These are phyloP conservation scores for Wickerhamiella lipophila DNA, from an alignment of 805 yeast genomes.

Conservation along the genomic window DNA sequence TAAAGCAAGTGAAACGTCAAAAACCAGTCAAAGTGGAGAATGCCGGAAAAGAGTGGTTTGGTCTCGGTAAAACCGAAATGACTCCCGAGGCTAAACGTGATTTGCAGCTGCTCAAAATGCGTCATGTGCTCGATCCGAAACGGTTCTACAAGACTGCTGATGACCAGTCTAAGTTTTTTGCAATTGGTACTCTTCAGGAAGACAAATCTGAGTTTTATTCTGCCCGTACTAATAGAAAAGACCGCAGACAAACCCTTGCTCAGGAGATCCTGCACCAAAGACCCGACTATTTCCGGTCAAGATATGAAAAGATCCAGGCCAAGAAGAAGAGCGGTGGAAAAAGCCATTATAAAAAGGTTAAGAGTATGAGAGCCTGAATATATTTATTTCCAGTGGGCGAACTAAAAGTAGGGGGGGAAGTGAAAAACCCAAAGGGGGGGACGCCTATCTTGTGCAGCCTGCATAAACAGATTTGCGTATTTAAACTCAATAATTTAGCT, in stretches of 20 bases:
- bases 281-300: slow-evolving; percentile 71
- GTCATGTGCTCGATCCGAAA: slow-evolving; percentile 89
- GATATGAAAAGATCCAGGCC: slow-evolving; percentile 66
- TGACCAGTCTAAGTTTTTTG: slow-evolving; percentile 63
- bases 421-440: too few relatives aligned
- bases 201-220: slow-evolving; percentile 69
- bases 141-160: slow-evolving; percentile 86
- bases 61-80: slow-evolving; percentile 61
- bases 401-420: too few relatives aligned
- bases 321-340: slow-evolving; percentile 53
- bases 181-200: slow-evolving; percentile 77
- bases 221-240: slow-evolving; percentile 50
- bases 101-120: slow-evolving; percentile 61
- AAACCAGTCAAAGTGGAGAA: slow-evolving; percentile 25
- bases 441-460: too few relatives aligned
- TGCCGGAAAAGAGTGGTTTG: slow-evolving; percentile 64
- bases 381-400: too few relatives aligned
- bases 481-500: too few relatives aligned
- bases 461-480: too few relatives aligned
- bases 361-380: slow-evolving; percentile 37
- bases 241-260: slow-evolving; percentile 65
- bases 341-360: slow-evolving; percentile 49
- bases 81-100: slow-evolving; percentile 67
- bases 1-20: slow-evolving; percentile 23
- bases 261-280: slow-evolving; percentile 56